Conservation (phyloP, 225 moss, liverwort and hornwort species). For the Polytrichum formosum region DNA sequence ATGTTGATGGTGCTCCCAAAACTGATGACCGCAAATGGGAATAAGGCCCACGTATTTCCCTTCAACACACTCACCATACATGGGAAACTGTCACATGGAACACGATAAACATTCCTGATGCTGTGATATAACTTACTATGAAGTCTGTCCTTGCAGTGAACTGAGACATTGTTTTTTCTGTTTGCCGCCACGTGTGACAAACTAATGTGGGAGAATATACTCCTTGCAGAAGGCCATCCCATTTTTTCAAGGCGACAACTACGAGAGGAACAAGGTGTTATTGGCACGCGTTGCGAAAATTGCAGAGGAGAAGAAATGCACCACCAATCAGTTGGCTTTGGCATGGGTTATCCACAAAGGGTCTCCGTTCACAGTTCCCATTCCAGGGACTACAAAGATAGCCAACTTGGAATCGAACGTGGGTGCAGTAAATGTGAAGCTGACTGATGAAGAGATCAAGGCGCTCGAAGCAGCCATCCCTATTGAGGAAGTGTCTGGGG, state of each 20-base stretch:
- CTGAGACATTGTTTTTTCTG: no score
- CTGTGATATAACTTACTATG: no score
- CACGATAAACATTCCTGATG: no score
- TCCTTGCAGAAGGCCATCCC: conserved; percentile 3
- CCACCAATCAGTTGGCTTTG: conserved; percentile 67
- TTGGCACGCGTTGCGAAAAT: conserved; percentile 43
- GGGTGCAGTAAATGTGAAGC: conserved; percentile 37
- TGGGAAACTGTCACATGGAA: no score
- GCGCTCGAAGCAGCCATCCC: conserved; percentile 70
- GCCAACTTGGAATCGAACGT: conserved; percentile 70
- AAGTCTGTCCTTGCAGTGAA: no score
- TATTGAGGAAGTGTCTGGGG: conserved; percentile 41
- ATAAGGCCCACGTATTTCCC: no score
- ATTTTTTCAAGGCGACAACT: conserved; percentile 39
- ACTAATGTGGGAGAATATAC: no score
- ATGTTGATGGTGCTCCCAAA: no score
- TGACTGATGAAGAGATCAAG: conserved; percentile 41
- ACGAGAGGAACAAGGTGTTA: conserved; percentile 53
- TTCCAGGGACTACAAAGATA: conserved; percentile 75
- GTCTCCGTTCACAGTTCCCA: conserved; percentile 45
- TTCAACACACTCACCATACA: no score
- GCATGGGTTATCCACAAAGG: conserved; percentile 75
- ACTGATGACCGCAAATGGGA: no score
- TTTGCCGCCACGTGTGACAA: no score
- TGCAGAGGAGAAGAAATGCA: conserved; percentile 46